A percentile compares a stretch with the other conserved stretches of the same genome.
Conservation (phyloP, 495 filamentous ascomycete genomes). For the Annulohypoxylon nitens region DNA sequence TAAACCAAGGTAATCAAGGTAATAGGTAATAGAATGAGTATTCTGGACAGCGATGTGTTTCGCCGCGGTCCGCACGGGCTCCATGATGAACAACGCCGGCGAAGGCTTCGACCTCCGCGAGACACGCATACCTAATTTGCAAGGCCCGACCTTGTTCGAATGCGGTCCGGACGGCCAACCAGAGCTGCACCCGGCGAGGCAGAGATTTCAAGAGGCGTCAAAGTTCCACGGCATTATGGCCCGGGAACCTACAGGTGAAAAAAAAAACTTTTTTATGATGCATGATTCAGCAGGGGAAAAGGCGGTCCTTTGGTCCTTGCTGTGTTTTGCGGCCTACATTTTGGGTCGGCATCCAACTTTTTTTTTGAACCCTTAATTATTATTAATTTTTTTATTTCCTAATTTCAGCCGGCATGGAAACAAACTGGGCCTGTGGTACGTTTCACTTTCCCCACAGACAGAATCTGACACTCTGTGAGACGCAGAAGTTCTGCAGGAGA, state of each 20-base stretch:
- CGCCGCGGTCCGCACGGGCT: constrained; percentile 20
- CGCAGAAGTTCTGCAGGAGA: constrained; percentile 38
- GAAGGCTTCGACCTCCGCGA: constrained; percentile 31
- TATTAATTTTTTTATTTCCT: constrained; percentile 2
- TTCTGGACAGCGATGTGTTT: background rate
- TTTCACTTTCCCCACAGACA: constrained; percentile 48
- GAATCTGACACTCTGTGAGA: constrained; percentile 47
- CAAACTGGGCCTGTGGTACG: constrained; percentile 40
- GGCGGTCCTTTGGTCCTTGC: background rate
- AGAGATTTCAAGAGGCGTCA: constrained; percentile 39
- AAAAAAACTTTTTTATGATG: background rate
- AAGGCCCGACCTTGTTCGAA: constrained; percentile 39
- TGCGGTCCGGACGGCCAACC: constrained; percentile 39
- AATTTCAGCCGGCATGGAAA: constrained; percentile 3
- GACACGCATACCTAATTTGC: constrained; percentile 36
- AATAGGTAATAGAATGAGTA: background rate
- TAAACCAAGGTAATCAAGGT: background rate
- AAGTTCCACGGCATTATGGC: constrained; percentile 41
- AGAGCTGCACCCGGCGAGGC: constrained; percentile 40
- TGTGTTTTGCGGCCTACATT: constrained; percentile 15
- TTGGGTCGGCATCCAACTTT: constrained; percentile 23
- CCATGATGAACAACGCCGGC: constrained; percentile 20
- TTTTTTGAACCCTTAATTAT: constrained; percentile 12
- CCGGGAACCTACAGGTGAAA: constrained; percentile 32
- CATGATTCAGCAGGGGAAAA: constrained; percentile 25